Evolutionary conservation across 495 filamentous ascomycete genomes (phyloP).

Genomic region (Tetracladium marchalianum): DNA sequence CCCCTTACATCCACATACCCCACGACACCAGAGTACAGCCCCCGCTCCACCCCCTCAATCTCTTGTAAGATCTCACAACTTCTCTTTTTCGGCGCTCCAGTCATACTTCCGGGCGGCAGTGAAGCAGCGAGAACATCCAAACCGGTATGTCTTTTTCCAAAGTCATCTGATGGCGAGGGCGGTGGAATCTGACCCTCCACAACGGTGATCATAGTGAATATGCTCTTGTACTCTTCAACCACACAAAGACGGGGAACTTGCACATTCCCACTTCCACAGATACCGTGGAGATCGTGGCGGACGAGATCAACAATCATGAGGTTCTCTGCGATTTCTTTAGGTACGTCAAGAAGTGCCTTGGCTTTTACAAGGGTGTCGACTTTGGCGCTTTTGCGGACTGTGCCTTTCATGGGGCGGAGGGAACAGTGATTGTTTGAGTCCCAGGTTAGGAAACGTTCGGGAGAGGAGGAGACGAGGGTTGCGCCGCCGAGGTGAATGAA

Average conservation of each 20-base stretch:
- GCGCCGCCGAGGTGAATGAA: conserved; percentile 61
- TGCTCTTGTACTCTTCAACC: conserved; percentile 82
- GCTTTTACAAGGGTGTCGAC: conserved; percentile 54
- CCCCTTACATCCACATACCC: conserved; percentile 85
- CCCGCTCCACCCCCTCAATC: conserved; percentile 60
- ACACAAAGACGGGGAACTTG: conserved; percentile 56
- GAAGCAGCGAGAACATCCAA: conserved; percentile 67
- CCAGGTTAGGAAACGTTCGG: conserved; percentile 84
- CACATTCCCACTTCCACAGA: conserved; percentile 64
- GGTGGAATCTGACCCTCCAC: conserved; percentile 57
- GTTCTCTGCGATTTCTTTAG: conserved; percentile 92
- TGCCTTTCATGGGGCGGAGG: conserved; percentile 90
- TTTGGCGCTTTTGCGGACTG: conserved; percentile 59
- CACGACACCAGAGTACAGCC: conserved; percentile 79
- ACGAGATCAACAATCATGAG: conserved; percentile 97
- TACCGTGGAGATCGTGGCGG: conserved; percentile 78
- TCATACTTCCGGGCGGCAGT: conserved; percentile 89
- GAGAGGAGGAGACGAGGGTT: conserved; percentile 75
- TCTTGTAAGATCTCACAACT: conserved; percentile 68
- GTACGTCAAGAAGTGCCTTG: conserved; percentile 54
- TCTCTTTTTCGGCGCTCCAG: conserved; percentile 85
- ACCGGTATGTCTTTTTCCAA: conserved; percentile 37
- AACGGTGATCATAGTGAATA: conserved; percentile 84
- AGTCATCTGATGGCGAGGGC: background rate
- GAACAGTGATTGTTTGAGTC: conserved; percentile 35